These are phyloP conservation scores for Pistacia integerrima DNA, from an alignment of 345 rosid genomes.

Conservation along the genomic window DNA sequence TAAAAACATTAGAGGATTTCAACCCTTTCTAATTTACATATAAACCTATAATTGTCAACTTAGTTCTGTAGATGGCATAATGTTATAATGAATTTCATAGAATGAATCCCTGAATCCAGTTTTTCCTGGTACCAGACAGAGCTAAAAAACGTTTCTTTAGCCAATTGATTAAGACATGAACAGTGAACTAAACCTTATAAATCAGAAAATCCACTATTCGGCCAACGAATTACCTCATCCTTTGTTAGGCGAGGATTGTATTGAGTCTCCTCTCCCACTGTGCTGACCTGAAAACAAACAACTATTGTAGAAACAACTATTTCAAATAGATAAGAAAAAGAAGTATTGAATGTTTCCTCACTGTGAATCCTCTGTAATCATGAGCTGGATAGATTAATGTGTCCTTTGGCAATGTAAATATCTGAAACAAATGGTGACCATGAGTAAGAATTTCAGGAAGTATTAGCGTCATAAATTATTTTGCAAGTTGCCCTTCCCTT, in stretches of 20 bases:
- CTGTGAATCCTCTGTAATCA: conserved; percentile 90
- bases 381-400: conserved; percentile 90
- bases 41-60: neutral
- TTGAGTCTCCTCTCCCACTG: conserved; percentile 87
- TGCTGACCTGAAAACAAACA: conserved; percentile 63
- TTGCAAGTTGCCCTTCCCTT: neutral
- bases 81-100: neutral
- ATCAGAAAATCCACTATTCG: conserved; percentile 2
- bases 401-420: conserved; percentile 81
- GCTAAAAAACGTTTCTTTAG: neutral
- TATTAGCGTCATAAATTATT: neutral
- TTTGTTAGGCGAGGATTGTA: conserved; percentile 81
- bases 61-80: neutral
- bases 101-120: neutral
- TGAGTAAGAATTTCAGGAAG: neutral
- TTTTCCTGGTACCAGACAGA: neutral
- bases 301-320: conserved; percentile 19
- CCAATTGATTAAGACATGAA: neutral
- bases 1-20: neutral
- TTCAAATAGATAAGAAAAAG: neutral
- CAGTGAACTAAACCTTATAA: neutral
- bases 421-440: conserved; percentile 46
- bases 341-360: conserved; percentile 35
- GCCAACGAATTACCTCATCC: conserved; percentile 57
- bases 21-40: neutral